A percentile compares a stretch with the other conserved stretches of the same genome.
phyloP scores from a whole-genome alignment of 2,329 filamentous ascomycete species.

The Metarhizium robertsii region DNA sequence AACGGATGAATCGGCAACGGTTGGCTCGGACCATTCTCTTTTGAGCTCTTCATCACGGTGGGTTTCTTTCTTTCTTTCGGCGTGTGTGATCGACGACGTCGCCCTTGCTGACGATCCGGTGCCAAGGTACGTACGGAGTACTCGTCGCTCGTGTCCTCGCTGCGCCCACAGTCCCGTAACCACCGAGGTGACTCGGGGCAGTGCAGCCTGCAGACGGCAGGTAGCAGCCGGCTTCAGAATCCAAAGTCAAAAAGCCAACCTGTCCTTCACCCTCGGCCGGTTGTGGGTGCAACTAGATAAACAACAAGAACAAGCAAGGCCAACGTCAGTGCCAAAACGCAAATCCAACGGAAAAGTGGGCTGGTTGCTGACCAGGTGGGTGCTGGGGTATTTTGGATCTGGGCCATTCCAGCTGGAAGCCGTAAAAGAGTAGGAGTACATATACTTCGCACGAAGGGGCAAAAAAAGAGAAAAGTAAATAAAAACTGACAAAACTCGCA shows the following conservation, averaged over 20 bases:
- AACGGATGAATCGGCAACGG: slow-evolving; percentile 8
- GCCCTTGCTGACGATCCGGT: background rate
- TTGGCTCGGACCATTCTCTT: background rate
- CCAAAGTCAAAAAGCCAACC: background rate
- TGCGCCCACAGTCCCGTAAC: background rate
- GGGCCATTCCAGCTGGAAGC: too few species aligned
- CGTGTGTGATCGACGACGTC: background rate
- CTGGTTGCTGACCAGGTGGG: too few species aligned
- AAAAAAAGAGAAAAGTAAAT: too few species aligned
- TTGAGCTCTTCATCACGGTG: background rate
- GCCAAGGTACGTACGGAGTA: background rate
- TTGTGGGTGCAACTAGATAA: background rate
- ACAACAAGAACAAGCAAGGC: background rate
- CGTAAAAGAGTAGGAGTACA: too few species aligned
- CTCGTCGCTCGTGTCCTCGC: background rate
- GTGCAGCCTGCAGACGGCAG: background rate
- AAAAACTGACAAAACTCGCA: too few species aligned
- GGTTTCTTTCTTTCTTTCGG: too few species aligned
- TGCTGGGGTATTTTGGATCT: too few species aligned
- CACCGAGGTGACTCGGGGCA: too few species aligned
- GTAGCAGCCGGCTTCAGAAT: background rate
- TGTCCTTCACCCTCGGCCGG: background rate
- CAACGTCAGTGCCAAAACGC: background rate
- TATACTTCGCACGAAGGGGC: too few species aligned
- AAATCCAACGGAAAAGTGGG: background rate